These are phyloP conservation scores for Venturia effusa DNA, from an alignment of 2,329 filamentous ascomycete species.

Conservation along the genomic window DNA sequence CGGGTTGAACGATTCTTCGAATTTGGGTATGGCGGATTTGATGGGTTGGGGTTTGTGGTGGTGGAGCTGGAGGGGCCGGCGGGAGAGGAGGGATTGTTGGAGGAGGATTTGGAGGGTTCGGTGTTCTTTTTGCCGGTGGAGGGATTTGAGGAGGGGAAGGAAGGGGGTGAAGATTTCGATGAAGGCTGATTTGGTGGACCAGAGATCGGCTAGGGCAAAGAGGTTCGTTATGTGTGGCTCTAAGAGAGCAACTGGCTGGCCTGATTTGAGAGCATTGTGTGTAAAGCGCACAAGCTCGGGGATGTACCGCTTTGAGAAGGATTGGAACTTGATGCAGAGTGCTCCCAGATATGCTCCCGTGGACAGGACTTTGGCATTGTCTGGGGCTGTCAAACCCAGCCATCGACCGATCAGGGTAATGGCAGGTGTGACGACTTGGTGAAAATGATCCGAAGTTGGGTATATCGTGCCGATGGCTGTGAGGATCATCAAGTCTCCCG, in stretches of 20 bases:
- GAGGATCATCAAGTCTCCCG: conserved; percentile 73
- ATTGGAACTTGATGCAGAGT: conserved; percentile 72
- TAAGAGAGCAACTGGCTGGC: conserved; percentile 24
- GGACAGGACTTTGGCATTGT: conserved; percentile 50
- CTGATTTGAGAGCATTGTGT: conserved; percentile 53
- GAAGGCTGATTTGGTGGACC: conserved; percentile 64
- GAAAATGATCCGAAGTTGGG: conserved; percentile 94
- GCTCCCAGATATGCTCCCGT: conserved; percentile 71
- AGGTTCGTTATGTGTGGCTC: conserved; percentile 55
- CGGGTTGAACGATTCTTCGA: conserved; percentile 91
- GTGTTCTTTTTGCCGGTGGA: conserved; percentile 19
- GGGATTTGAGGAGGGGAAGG: conserved; percentile 23
- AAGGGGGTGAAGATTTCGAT: conserved; percentile 65
- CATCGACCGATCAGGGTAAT: conserved; percentile 76
- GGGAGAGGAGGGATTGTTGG: conserved; percentile 50
- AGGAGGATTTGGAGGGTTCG: conserved; percentile 50
- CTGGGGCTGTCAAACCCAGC: conserved; percentile 65
- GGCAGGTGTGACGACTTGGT: conserved; percentile 85
- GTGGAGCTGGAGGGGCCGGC: conserved; percentile 77
- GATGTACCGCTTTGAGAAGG: conserved; percentile 72
- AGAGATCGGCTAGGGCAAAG: conserved; percentile 57
- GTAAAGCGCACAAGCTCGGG: conserved; percentile 80
- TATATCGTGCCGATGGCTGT: conserved; percentile 78
- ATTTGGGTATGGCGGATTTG: conserved; percentile 81
- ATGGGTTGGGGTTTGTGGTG: conserved; percentile 82